Evolutionary conservation across 2,329 filamentous ascomycete genomes (phyloP).

Genomic region (Aspergillus japonicus): DNA sequence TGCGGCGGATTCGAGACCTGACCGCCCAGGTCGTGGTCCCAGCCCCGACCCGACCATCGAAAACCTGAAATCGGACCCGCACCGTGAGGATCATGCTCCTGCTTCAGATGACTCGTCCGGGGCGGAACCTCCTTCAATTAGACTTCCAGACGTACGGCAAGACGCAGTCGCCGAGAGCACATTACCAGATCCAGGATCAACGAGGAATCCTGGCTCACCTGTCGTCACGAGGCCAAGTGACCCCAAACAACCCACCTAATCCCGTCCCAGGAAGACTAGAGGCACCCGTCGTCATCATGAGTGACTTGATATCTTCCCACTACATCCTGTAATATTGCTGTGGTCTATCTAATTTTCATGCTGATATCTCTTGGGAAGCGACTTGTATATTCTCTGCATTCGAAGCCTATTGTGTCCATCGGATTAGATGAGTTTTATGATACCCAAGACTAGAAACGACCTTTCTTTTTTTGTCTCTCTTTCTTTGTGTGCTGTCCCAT

Average conservation of each 20-base stretch:
- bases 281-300: neutral
- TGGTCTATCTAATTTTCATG: neutral
- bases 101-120: neutral
- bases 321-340: neutral
- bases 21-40: neutral
- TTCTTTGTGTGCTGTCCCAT: neutral
- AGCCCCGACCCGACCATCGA: neutral
- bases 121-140: neutral
- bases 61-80: neutral
- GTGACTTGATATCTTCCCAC: neutral
- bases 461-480: neutral
- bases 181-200: neutral
- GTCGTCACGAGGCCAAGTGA: neutral
- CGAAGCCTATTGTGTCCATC: neutral
- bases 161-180: neutral
- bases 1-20: neutral
- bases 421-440: neutral
- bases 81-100: neutral
- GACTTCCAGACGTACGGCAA: neutral
- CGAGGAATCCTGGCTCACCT: neutral
- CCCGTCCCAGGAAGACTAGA: neutral
- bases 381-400: neutral
- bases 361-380: neutral
- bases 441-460: neutral
- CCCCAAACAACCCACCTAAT: neutral